These are phyloP conservation scores for Wickerhamiella bombiphila DNA, from an alignment of 805 yeast genomes.

Conservation along the genomic window DNA sequence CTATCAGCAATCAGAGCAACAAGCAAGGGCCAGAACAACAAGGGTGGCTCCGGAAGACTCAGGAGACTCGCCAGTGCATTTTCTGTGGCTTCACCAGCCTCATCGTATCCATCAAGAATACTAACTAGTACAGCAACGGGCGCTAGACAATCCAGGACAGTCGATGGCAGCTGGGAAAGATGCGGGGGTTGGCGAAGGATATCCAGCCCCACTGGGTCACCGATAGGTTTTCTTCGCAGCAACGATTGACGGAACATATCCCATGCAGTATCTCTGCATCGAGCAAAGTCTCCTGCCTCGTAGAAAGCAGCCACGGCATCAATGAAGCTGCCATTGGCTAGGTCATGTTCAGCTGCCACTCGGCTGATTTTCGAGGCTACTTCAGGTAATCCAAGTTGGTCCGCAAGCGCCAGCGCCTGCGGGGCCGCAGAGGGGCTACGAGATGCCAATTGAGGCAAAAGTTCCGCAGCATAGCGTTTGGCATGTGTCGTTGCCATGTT, in stretches of 20 bases:
- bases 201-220: conserved; percentile 5
- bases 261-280: conserved; percentile 7
- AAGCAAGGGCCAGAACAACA: conserved; percentile 14
- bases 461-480: conserved; percentile 4
- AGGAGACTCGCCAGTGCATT: conserved; percentile 5
- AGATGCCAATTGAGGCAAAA: conserved; percentile 12
- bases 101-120: conserved; percentile 5
- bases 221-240: conserved; percentile 3
- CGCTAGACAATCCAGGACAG: conserved; percentile 10
- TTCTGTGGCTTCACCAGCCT: conserved; percentile 3
- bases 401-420: conserved; percentile 9
- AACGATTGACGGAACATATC: conserved; percentile 10
- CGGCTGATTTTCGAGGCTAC: conserved; percentile 6
- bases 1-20: conserved; percentile 6
- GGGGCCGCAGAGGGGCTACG: conserved; percentile 5
- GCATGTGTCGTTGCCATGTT: conserved; percentile 12
- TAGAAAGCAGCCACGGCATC: conserved; percentile 8
- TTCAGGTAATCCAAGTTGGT: conserved; percentile 9
- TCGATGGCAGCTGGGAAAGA: background rate
- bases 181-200: conserved; percentile 3
- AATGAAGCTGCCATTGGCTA: conserved; percentile 5
- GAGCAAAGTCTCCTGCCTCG: conserved; percentile 8
- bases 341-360: conserved; percentile 9
- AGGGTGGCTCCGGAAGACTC: conserved; percentile 7
- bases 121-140: conserved; percentile 12